Percentiles rank a stretch among this genome's conserved stretches.
Evolutionary conservation across 805 yeast species (phyloP).

Genomic region (Torulaspora gathmanii): DNA sequence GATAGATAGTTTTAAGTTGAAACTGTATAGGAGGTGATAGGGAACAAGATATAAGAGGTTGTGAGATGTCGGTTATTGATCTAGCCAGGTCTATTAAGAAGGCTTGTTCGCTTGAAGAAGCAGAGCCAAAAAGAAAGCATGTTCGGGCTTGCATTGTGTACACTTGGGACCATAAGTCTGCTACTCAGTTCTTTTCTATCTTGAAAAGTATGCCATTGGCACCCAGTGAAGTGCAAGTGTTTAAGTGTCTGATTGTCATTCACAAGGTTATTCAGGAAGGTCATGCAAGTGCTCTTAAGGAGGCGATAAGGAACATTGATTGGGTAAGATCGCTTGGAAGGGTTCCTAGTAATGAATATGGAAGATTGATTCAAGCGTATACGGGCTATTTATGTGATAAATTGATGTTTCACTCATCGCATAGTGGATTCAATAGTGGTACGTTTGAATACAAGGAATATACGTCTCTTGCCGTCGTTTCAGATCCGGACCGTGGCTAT

Average conservation of each 20-base stretch:
- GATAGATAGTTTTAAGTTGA: background rate
- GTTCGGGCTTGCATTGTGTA: slow-evolving; percentile 92
- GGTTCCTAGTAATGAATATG: slow-evolving; percentile 53
- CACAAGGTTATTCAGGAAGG: slow-evolving; percentile 98
- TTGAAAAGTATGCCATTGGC: slow-evolving; percentile 75
- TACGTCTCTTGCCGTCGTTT: slow-evolving; percentile 76
- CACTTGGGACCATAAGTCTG: slow-evolving; percentile 91
- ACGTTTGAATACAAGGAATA: slow-evolving; percentile 95
- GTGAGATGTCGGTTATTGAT: slow-evolving; percentile 34
- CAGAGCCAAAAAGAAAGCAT: slow-evolving; percentile 93
- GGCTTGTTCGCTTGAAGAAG: slow-evolving; percentile 80
- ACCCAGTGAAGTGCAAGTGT: slow-evolving; percentile 71
- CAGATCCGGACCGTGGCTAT: slow-evolving; percentile 94
- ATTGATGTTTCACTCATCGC: slow-evolving; percentile 74
- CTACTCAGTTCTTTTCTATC: slow-evolving; percentile 79
- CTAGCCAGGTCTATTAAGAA: slow-evolving; percentile 49
- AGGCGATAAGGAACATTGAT: slow-evolving; percentile 70
- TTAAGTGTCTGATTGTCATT: slow-evolving; percentile 77
- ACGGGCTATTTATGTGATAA: slow-evolving; percentile 65
- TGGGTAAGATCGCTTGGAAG: slow-evolving; percentile 74
- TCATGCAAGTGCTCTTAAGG: slow-evolving; percentile 77
- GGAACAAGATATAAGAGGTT: background rate
- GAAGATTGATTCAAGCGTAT: slow-evolving; percentile 72
- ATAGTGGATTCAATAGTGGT: slow-evolving; percentile 81
- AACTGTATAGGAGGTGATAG: background rate